phyloP scores from a whole-genome alignment of 2,329 filamentous ascomycete genomes.

The Botrytis pseudocinerea region DNA sequence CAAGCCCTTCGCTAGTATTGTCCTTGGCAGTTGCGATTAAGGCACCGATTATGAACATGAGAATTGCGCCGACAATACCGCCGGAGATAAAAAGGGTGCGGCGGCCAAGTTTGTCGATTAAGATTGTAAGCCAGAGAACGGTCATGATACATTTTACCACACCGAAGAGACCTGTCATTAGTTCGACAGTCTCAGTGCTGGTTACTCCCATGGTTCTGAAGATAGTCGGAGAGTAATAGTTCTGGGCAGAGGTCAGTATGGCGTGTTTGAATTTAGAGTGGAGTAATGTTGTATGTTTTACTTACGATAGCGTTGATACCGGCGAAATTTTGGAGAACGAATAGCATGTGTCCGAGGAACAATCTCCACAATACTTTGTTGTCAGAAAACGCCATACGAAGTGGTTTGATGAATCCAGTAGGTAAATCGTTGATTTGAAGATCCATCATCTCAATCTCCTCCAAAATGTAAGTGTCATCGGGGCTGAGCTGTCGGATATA shows the following conservation, averaged over 20 bases:
- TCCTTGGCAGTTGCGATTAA: background rate
- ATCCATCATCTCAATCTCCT: constrained; percentile 72
- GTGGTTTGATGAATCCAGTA: constrained; percentile 48
- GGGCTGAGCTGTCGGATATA: constrained; percentile 62
- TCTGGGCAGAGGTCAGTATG: constrained; percentile 1
- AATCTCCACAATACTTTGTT: constrained; percentile 1
- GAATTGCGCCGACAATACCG: constrained; percentile 33
- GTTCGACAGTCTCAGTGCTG: constrained; percentile 30
- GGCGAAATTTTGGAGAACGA: constrained; percentile 13
- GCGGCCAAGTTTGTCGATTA: constrained; percentile 60
- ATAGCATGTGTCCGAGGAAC: constrained; percentile 10
- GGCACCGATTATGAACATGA: constrained; percentile 29
- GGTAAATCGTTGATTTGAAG: constrained; percentile 51
- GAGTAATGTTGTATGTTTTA: background rate
- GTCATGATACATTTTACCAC: constrained; percentile 31
- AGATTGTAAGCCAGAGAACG: constrained; percentile 53
- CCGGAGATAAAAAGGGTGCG: constrained; percentile 45
- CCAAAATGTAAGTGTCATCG: constrained; percentile 65
- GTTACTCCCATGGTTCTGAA: constrained; percentile 32
- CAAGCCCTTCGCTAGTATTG: background rate
- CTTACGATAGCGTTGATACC: constrained; percentile 15
- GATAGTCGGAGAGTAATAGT: constrained; percentile 34
- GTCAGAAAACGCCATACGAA: constrained; percentile 65
- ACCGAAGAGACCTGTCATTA: constrained; percentile 32
- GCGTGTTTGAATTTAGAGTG: background rate